phyloP scores from a whole-genome alignment of 306 rosid species.

The Boehmeria nivea region DNA sequence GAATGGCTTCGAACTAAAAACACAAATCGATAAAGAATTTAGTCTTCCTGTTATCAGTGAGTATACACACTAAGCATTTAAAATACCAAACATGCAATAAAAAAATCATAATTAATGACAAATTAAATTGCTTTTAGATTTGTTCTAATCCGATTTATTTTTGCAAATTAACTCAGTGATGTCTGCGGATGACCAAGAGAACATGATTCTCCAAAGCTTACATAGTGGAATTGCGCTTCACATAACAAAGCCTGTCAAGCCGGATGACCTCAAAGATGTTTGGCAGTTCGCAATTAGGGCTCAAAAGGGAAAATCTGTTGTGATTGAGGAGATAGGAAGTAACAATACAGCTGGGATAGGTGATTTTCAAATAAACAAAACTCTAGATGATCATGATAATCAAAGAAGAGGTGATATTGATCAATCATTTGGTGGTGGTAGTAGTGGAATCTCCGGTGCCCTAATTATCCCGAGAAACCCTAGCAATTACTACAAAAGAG shows the following conservation, averaged over 20 bases:
- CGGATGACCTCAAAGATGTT: conserved; percentile 39
- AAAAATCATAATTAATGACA: no score
- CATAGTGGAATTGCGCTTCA: conserved; percentile 35
- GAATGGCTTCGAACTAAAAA: conserved; percentile 55
- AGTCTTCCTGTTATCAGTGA: conserved; percentile 58
- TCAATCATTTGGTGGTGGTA: background rate
- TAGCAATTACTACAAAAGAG: background rate
- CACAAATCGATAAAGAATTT: conserved; percentile 39
- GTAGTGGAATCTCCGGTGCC: background rate
- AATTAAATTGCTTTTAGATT: background rate
- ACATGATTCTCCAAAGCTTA: conserved; percentile 31
- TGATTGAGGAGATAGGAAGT: conserved; percentile 6
- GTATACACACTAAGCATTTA: background rate
- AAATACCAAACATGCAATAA: background rate
- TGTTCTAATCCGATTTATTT: background rate
- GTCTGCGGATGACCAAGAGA: conserved; percentile 42
- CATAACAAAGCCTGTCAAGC: conserved; percentile 46
- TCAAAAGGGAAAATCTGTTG: conserved; percentile 21
- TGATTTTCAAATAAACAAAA: no score
- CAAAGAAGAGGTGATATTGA: background rate
- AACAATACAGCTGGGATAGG: background rate
- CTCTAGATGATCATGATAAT: background rate
- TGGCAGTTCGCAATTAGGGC: conserved; percentile 38
- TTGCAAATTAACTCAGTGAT: conserved; percentile 41
- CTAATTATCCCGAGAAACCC: background rate